Conservation (phyloP, 2,329 filamentous ascomycete species). For the Aspergillus ibericus region DNA sequence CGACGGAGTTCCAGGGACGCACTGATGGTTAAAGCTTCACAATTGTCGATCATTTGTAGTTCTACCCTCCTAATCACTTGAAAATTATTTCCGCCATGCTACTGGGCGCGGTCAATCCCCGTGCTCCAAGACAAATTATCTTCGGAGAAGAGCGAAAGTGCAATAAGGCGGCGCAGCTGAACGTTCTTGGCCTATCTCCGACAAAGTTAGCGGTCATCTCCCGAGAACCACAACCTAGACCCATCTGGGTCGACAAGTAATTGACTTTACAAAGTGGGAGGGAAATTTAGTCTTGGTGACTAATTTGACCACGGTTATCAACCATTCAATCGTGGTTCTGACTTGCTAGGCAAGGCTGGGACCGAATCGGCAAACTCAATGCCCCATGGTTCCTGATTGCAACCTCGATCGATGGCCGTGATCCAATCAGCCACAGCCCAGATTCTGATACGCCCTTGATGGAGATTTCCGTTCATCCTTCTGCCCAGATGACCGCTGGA, state of each 20-base stretch:
- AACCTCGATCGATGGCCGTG: not conserved
- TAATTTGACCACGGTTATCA: not conserved
- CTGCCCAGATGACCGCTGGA: not conserved
- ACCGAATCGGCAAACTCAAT: not conserved
- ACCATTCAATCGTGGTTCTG: not conserved
- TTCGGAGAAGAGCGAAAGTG: constrained; percentile 5
- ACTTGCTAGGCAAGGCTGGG: not conserved
- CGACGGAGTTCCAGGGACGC: not conserved
- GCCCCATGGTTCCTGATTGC: constrained; percentile 7
- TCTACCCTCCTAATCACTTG: not conserved
- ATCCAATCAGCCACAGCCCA: constrained; percentile 1
- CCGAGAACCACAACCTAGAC: not conserved
- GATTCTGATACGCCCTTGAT: not conserved
- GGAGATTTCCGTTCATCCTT: not conserved
- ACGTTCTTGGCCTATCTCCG: not conserved
- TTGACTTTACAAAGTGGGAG: not conserved
- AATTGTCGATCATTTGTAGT: not conserved
- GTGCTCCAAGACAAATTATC: not conserved
- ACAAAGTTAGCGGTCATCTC: not conserved
- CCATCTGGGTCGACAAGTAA: not conserved
- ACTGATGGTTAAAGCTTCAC: not conserved
- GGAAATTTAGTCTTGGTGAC: not conserved
- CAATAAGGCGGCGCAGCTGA: not conserved
- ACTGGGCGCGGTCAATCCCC: not conserved
- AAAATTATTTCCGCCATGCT: not conserved